A percentile compares a stretch with the other conserved stretches of the same genome.
These are phyloP conservation scores for Lachancea waltii DNA, from an alignment of 805 yeast species.

Conservation along the genomic window DNA sequence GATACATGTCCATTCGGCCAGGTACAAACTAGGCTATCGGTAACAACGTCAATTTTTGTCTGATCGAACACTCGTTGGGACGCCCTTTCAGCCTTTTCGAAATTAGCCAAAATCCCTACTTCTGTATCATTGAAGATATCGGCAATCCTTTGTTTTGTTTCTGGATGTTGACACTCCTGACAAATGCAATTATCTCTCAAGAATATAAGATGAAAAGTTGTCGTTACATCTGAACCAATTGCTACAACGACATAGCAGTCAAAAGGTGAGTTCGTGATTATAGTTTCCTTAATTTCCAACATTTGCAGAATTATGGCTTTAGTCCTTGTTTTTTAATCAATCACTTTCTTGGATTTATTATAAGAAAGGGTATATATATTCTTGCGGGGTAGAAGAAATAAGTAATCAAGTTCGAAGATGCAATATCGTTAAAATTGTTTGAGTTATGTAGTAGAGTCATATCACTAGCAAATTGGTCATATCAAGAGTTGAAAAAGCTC, in stretches of 20 bases:
- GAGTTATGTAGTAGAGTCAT: no score
- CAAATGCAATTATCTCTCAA: slow-evolving; percentile 11
- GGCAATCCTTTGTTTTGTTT: slow-evolving; percentile 48
- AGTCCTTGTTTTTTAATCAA: background rate
- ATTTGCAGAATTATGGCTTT: background rate
- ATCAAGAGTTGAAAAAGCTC: background rate
- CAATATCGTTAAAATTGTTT: no score
- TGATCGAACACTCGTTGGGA: background rate
- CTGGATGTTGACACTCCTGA: slow-evolving; percentile 26
- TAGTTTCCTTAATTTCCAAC: background rate
- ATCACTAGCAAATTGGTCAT: no score
- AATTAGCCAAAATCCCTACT: background rate
- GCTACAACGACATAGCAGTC: background rate
- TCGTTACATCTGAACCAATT: background rate
- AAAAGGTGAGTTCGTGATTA: background rate
- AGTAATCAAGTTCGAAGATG: no score
- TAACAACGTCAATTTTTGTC: background rate
- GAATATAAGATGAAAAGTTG: slow-evolving; percentile 9
- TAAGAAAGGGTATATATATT: no score
- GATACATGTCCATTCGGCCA: slow-evolving; percentile 11
- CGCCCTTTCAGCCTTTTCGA: slow-evolving; percentile 4
- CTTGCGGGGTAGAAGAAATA: no score
- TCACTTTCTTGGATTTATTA: no score
- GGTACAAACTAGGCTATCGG: slow-evolving; percentile 3
- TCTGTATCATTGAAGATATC: slow-evolving; percentile 37